Conservation (phyloP, 2,329 filamentous ascomycete genomes). For the Beauveria rudraprayagi region DNA sequence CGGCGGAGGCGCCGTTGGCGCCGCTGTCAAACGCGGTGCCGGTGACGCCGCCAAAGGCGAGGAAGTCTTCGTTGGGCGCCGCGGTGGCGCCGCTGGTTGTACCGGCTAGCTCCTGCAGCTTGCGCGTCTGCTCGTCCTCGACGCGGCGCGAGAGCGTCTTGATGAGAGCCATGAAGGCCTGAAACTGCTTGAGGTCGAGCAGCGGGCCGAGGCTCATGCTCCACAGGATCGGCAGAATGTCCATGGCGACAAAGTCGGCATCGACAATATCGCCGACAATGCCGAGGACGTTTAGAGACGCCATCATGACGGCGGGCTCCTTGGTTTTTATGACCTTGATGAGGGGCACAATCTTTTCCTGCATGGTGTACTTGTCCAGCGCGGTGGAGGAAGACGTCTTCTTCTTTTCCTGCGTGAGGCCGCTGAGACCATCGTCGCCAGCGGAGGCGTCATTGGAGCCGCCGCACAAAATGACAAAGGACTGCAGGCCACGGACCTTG, state of each 20-base stretch:
- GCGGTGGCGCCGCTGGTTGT: conserved; percentile 41
- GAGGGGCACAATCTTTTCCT: conserved; percentile 90
- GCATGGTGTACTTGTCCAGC: conserved; percentile 94
- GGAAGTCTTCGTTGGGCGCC: conserved; percentile 55
- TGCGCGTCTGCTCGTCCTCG: conserved; percentile 81
- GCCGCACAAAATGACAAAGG: conserved; percentile 83
- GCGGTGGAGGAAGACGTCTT: conserved; percentile 65
- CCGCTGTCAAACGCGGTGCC: conserved; percentile 47
- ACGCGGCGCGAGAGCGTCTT: conserved; percentile 70
- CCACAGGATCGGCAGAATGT: conserved; percentile 86
- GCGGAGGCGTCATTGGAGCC: conserved; percentile 49
- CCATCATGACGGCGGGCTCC: conserved; percentile 96
- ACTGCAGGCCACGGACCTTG: conserved; percentile 85
- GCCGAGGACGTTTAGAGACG: conserved; percentile 73
- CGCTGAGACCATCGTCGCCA: conserved; percentile 65
- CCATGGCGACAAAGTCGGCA: conserved; percentile 83
- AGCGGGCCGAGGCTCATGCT: conserved; percentile 83
- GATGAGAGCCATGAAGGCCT: conserved; percentile 82
- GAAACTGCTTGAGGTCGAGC: conserved; percentile 80
- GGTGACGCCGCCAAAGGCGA: conserved; percentile 61
- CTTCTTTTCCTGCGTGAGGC: conserved; percentile 52
- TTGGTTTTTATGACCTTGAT: conserved; percentile 94
- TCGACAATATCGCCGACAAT: conserved; percentile 79
- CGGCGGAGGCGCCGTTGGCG: conserved; percentile 47
- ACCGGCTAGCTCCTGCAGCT: conserved; percentile 74